These are phyloP conservation scores for Pseudogymnoascus sp. DNA, from an alignment of 2,329 filamentous ascomycete species.

Conservation along the genomic window DNA sequence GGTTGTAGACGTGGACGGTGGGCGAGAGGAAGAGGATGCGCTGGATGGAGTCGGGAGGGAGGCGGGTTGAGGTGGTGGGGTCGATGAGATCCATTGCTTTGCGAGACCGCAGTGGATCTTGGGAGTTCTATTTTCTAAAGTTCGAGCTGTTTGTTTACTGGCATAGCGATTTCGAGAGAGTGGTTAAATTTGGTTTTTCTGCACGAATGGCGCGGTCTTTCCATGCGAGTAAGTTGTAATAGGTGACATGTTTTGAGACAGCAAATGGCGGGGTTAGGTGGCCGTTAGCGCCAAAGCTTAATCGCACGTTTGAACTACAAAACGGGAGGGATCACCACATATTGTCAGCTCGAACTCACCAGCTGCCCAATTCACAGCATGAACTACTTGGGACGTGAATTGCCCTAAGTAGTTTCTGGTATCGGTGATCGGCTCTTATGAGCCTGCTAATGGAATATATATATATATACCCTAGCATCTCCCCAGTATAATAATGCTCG, in stretches of 20 bases:
- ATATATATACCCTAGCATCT: neutral
- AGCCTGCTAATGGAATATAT: neutral
- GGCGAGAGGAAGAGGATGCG: constrained; percentile 71
- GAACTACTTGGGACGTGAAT: neutral
- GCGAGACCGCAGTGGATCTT: neutral
- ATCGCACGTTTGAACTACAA: neutral
- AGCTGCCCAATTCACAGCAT: neutral
- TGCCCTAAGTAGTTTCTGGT: neutral
- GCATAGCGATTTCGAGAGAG: neutral
- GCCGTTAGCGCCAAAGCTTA: constrained; percentile 3
- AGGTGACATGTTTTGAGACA: neutral
- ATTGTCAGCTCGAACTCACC: neutral
- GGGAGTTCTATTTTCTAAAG: neutral
- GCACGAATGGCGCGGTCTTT: neutral
- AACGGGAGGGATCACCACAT: neutral
- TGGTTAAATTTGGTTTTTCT: neutral
- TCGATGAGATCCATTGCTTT: constrained; percentile 39
- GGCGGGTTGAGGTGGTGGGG: constrained; percentile 59
- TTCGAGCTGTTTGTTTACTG: neutral
- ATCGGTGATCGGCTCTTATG: neutral
- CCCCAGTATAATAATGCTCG: neutral
- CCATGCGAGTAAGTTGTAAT: neutral
- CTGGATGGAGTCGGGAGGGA: constrained; percentile 72
- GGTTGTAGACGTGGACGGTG: constrained; percentile 77
- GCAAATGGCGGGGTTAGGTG: constrained; percentile 2